A percentile compares a stretch with the other conserved stretches of the same genome.
phyloP scores from a whole-genome alignment of 305 asterid species.

The Solanum hybrid region DNA sequence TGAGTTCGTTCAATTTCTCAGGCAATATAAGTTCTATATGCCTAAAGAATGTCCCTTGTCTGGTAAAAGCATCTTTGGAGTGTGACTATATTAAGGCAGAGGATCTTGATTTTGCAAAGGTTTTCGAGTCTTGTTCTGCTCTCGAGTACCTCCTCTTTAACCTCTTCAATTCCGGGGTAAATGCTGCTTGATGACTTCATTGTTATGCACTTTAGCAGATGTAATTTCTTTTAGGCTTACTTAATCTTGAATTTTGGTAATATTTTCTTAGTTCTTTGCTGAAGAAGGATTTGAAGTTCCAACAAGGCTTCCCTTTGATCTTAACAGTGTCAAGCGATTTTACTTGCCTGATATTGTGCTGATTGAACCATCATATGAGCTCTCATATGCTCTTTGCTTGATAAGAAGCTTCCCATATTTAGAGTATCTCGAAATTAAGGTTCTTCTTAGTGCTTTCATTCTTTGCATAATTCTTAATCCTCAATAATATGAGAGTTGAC shows the following conservation, averaged over 20 bases:
- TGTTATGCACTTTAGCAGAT: background rate
- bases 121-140: background rate
- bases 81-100: background rate
- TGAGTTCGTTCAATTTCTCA: background rate
- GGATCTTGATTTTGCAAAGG: background rate
- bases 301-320: background rate
- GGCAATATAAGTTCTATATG: background rate
- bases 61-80: background rate
- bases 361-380: background rate
- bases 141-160: background rate
- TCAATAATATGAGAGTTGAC: background rate
- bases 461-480: background rate
- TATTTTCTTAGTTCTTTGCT: background rate
- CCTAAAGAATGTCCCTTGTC: background rate
- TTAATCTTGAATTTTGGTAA: background rate
- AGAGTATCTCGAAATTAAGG: background rate
- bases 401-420: background rate
- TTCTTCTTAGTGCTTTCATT: background rate
- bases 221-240: background rate
- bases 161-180: background rate
- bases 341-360: background rate
- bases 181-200: background rate
- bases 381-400: background rate
- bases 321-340: background rate
- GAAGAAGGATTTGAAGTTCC: background rate